These are phyloP conservation scores for Yamadazyma siamensis DNA, from an alignment of 1,139 yeast species.

Conservation along the genomic window DNA sequence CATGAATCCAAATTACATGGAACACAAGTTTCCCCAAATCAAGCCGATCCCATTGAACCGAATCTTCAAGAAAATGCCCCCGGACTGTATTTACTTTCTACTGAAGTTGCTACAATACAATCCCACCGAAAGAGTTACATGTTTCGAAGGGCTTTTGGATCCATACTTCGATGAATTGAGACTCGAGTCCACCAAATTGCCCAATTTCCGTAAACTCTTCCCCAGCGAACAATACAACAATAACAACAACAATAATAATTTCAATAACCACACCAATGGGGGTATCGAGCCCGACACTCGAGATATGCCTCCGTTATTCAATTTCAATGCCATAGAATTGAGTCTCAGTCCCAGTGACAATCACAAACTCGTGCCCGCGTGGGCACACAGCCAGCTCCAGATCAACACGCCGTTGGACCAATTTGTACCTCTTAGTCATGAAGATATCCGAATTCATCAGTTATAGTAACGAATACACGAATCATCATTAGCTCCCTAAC, in stretches of 20 bases:
- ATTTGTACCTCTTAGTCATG: slow-evolving; percentile 13
- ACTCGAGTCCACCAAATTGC: slow-evolving; percentile 50
- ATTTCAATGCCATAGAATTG: slow-evolving; percentile 49
- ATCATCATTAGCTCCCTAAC: background rate
- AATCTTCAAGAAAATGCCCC: slow-evolving; percentile 68
- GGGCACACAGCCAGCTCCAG: slow-evolving; percentile 24
- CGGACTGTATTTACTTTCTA: slow-evolving; percentile 63
- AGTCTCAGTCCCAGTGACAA: slow-evolving; percentile 37
- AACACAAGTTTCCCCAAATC: slow-evolving; percentile 94
- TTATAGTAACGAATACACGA: slow-evolving; percentile 7
- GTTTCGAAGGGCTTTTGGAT: slow-evolving; percentile 66
- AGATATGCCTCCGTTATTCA: slow-evolving; percentile 46
- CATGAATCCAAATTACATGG: slow-evolving; percentile 97
- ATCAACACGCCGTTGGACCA: slow-evolving; percentile 13
- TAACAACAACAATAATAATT: slow-evolving; percentile 20
- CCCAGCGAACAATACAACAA: slow-evolving; percentile 20
- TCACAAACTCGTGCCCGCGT: slow-evolving; percentile 34
- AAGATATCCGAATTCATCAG: slow-evolving; percentile 12
- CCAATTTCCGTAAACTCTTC: slow-evolving; percentile 48
- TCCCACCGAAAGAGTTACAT: slow-evolving; percentile 67
- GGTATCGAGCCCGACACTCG: slow-evolving; percentile 37
- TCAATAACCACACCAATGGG: slow-evolving; percentile 19
- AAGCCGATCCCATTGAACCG: slow-evolving; percentile 86
- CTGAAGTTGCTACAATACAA: slow-evolving; percentile 66
- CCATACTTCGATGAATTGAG: slow-evolving; percentile 77